Evolutionary conservation across 345 rosid species (phyloP), one percentile per base, ranked within the genome.

Genomic region (Camelina neglecta): DNA sequence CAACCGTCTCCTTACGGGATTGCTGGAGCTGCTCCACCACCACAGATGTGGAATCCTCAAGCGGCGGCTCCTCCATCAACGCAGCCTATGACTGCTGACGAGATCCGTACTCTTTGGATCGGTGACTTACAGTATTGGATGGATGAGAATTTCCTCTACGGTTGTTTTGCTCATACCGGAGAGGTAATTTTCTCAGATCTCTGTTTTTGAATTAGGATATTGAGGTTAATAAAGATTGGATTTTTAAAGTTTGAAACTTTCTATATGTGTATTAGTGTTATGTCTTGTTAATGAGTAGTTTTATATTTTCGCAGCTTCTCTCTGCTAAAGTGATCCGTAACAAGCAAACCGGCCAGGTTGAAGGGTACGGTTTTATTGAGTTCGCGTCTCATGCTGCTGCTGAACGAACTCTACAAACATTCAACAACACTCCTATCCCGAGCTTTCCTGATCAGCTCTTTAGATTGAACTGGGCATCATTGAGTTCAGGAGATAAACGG

Each of bases 111-210:
- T 48, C 89, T 93, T 54, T 93, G 98, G 98, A 91, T 93, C 84
- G 98, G 98, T 1, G 96, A 93, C 69, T 86, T 93, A 78, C 93
- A 89, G 89, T 88, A 88, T 81, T 93, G 96, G 96, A 91, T 93
- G 98, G 97, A 93, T 69, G 98, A 93, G 83, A 76, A 7, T 67
- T 93, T 86, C 79, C 69, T 93, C 45, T 54, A 39, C 39, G 50
- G 65, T 65, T 88, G 92, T 65, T 91, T 93, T 64, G 82, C 91
- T 58, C 85, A 83, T 38, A 85, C 86, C 15, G 92, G 92, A 58
- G 97, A 90, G 90, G 96, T 86, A 56, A 48, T 66, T 20, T 45
- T 24, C 60, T 24, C 38, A 47, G 63, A 47, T 61, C 6, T 24
- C 5, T 63, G 1, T 38, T 11, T 51, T 39, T 4, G 3, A 36